Conservation (phyloP, 83 land plant genomes). For the Thuja plicata region DNA sequence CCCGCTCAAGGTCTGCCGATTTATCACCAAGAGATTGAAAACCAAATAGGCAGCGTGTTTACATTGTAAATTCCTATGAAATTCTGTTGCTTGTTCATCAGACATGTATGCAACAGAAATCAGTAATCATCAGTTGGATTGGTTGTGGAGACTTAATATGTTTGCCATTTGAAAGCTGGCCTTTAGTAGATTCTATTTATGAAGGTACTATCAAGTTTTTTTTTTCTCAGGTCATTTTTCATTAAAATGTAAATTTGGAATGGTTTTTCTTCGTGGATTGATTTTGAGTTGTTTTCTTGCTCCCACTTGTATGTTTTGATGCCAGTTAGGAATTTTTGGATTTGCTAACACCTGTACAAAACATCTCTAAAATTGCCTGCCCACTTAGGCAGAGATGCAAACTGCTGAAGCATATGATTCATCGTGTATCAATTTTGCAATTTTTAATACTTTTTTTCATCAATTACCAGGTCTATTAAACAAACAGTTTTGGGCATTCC, state of each 20-base stretch:
- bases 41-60: background rate
- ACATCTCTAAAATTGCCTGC: too few species aligned
- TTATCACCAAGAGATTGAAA: slow-evolving; percentile 1
- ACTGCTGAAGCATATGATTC: too few species aligned
- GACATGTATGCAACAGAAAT: background rate
- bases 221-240: background rate
- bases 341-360: too few species aligned
- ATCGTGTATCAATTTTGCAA: too few species aligned
- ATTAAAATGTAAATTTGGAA: background rate
- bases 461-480: background rate
- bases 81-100: background rate
- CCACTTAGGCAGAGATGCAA: too few species aligned
- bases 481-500: background rate
- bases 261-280: background rate
- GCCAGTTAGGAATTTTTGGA: too few species aligned
- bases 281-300: too few species aligned
- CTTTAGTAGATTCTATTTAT: background rate
- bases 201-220: background rate
- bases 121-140: background rate
- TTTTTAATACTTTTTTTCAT: background rate
- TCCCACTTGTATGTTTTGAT: too few species aligned
- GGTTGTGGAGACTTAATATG: background rate
- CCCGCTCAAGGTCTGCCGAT: slow-evolving; percentile 14
- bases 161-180: background rate
- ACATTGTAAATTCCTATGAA: slow-evolving; percentile 6